Conservation (phyloP, 345 rosid species). For the Excoecaria cochinchinensis region DNA sequence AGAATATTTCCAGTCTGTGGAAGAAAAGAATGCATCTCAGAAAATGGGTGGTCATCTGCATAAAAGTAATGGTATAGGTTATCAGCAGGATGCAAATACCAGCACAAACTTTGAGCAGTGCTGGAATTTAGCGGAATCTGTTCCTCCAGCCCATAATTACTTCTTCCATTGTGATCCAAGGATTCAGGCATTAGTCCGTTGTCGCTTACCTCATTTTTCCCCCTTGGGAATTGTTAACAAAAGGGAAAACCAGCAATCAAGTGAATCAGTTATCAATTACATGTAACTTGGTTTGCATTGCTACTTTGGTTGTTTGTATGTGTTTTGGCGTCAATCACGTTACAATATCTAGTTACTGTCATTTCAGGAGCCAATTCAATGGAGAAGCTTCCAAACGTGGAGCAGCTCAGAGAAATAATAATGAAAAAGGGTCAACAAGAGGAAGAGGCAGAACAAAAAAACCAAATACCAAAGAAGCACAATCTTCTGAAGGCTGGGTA, state of each 20-base stretch:
- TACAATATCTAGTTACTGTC: slow-evolving; percentile 1
- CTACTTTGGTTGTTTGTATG: slow-evolving; percentile 2
- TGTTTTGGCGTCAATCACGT: neutral
- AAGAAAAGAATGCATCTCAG: slow-evolving; percentile 34
- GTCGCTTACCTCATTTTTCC: slow-evolving; percentile 67
- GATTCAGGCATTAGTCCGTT: slow-evolving; percentile 49
- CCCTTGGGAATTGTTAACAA: slow-evolving; percentile 47
- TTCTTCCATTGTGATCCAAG: slow-evolving; percentile 76
- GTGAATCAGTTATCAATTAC: slow-evolving; percentile 56
- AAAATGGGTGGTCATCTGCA: slow-evolving; percentile 23
- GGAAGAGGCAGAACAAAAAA: slow-evolving; percentile 44
- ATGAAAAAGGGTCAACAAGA: slow-evolving; percentile 38
- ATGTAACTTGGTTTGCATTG: slow-evolving; percentile 38
- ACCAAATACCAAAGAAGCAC: slow-evolving; percentile 32
- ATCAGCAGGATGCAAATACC: slow-evolving; percentile 16
- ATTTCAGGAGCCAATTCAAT: slow-evolving; percentile 73
- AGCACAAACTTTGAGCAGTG: slow-evolving; percentile 29
- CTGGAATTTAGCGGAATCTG: slow-evolving; percentile 39
- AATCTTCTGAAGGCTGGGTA: slow-evolving; percentile 53
- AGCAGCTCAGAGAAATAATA: slow-evolving; percentile 29
- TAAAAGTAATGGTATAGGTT: slow-evolving; percentile 19
- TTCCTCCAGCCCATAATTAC: slow-evolving; percentile 72
- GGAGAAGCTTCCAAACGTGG: slow-evolving; percentile 48
- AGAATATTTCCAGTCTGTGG: slow-evolving; percentile 65
- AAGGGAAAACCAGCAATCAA: slow-evolving; percentile 35